Percentiles rank a stretch among this genome's conserved stretches.
Evolutionary conservation across 2,329 filamentous ascomycete genomes (phyloP).

Genomic region (Monosporascus cannonballus): DNA sequence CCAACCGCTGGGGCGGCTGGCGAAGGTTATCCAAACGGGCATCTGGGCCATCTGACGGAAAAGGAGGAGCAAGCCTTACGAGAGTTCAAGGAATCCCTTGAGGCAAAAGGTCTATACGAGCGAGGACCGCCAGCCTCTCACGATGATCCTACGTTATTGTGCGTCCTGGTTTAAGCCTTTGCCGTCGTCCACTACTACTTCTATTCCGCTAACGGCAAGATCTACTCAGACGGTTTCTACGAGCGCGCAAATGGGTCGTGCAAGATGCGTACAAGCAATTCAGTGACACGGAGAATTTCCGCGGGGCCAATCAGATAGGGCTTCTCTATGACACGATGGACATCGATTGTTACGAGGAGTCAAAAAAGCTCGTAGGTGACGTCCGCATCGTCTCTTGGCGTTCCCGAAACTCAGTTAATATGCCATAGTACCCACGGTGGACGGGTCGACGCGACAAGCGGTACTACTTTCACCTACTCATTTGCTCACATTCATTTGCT

Average conservation of each 20-base stretch:
- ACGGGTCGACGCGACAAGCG: conserved; percentile 78
- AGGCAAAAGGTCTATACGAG: conserved; percentile 59
- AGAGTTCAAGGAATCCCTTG: conserved; percentile 65
- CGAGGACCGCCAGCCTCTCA: conserved; percentile 54
- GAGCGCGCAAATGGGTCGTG: conserved; percentile 75
- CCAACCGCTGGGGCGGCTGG: conserved; percentile 26
- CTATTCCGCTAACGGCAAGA: conserved; percentile 5
- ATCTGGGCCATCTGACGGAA: conserved; percentile 68
- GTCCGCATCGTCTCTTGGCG: conserved; percentile 12
- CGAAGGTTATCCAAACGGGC: conserved; percentile 64
- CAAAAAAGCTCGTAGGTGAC: conserved; percentile 59
- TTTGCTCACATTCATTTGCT: not conserved
- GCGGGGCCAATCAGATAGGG: conserved; percentile 70
- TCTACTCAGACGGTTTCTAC: conserved; percentile 65
- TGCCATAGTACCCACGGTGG: conserved; percentile 80
- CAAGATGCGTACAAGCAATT: conserved; percentile 78
- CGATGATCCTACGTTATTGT: conserved; percentile 70
- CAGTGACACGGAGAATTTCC: conserved; percentile 83
- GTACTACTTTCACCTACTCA: conserved; percentile 15
- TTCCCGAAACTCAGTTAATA: conserved; percentile 9
- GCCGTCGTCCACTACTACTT: conserved; percentile 1
- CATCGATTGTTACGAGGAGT: conserved; percentile 74
- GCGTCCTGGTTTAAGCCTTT: conserved; percentile 26
- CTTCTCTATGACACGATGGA: conserved; percentile 83
- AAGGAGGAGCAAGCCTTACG: conserved; percentile 61